These are phyloP conservation scores for Rhodotorula kratochvilovae DNA, from an alignment of 768 basidiomycete genomes.

Conservation along the genomic window DNA sequence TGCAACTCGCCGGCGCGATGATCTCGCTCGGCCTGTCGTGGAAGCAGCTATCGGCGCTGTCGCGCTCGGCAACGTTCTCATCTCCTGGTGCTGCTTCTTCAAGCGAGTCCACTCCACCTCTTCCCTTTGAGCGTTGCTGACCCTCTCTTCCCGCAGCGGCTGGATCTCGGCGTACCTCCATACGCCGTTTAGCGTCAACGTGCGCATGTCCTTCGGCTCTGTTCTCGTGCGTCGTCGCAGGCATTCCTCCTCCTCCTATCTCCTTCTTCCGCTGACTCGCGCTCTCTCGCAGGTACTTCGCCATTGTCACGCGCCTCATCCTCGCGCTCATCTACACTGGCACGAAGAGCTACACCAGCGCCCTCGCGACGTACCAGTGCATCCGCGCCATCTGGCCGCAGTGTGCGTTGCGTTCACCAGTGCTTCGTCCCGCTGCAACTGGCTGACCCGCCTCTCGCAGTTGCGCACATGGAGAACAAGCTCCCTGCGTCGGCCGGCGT, in stretches of 20 bases:
- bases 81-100: background rate
- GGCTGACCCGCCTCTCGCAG: background rate
- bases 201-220: background rate
- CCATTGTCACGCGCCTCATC: slow-evolving; percentile 6
- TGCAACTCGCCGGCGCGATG: slow-evolving; percentile 13
- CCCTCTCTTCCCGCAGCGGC: background rate
- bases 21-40: slow-evolving; percentile 8
- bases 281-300: background rate
- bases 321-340: slow-evolving; percentile 13
- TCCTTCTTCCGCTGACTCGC: no score
- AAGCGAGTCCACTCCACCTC: background rate
- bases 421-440: background rate
- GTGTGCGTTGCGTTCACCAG: no score
- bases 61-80: background rate
- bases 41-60: slow-evolving; percentile 3
- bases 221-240: background rate
- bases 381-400: slow-evolving; percentile 78
- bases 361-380: background rate
- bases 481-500: slow-evolving; percentile 35
- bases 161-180: background rate
- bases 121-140: no score
- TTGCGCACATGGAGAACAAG: slow-evolving; percentile 29
- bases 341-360: background rate
- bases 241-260: background rate
- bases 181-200: slow-evolving; percentile 13